These are phyloP conservation scores for Coprinellus aureogranulatus DNA, from an alignment of 768 basidiomycete species.

Conservation along the genomic window DNA sequence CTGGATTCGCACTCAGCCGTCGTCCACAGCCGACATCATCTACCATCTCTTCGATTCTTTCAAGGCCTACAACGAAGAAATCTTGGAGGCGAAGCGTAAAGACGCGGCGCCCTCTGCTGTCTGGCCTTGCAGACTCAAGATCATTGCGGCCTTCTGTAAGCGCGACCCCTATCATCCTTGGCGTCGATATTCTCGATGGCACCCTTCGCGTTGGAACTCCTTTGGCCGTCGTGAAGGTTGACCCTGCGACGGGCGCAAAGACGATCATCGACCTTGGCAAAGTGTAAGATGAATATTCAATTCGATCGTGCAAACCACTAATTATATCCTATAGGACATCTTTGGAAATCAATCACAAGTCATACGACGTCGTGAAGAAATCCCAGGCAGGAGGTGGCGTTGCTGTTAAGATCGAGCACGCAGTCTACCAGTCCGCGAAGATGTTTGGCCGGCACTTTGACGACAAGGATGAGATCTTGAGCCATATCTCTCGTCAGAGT, in stretches of 20 bases:
- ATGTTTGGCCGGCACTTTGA: slow-evolving; percentile 96
- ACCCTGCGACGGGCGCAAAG: slow-evolving; percentile 83
- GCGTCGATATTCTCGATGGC: slow-evolving; percentile 94
- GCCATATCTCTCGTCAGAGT: slow-evolving; percentile 85
- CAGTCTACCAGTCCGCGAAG: slow-evolving; percentile 91
- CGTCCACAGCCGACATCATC: slow-evolving; percentile 84
- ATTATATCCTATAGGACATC: no score
- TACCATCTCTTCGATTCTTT: slow-evolving; percentile 98
- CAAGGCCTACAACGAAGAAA: slow-evolving; percentile 89
- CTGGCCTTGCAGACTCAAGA: slow-evolving; percentile 94
- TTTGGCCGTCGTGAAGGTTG: slow-evolving; percentile 90
- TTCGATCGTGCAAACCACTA: no score
- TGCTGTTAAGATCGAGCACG: slow-evolving; percentile 97
- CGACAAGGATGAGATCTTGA: slow-evolving; percentile 91
- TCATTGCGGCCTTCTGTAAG: slow-evolving; percentile 91
- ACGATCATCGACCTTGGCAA: slow-evolving; percentile 91
- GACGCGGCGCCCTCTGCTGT: slow-evolving; percentile 94
- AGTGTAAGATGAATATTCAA: slow-evolving; percentile 59
- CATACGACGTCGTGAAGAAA: slow-evolving; percentile 86
- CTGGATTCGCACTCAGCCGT: slow-evolving; percentile 7
- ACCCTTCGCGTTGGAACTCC: slow-evolving; percentile 90
- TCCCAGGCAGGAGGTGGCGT: slow-evolving; percentile 94
- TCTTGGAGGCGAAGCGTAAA: slow-evolving; percentile 84
- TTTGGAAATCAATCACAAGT: slow-evolving; percentile 95
- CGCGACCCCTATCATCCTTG: slow-evolving; percentile 96